Percentiles rank a stretch among this genome's conserved stretches.
Evolutionary conservation across 2,329 filamentous ascomycete species (phyloP).

Genomic region (Herpotrichia juniperi): DNA sequence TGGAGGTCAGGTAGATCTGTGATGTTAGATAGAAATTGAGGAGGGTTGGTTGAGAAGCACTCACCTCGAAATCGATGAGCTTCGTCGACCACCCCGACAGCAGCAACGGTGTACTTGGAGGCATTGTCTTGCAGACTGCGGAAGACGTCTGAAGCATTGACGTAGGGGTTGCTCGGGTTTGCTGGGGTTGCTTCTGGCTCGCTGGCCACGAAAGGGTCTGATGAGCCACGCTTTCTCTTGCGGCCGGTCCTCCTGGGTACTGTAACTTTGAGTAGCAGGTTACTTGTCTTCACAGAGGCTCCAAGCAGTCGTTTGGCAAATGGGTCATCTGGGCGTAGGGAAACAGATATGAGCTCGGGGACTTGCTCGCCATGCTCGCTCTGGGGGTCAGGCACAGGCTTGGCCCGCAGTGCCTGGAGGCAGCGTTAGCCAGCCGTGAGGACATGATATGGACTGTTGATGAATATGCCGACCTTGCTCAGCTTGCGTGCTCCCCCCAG

Average conservation of each 20-base stretch:
- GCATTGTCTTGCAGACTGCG: constrained; percentile 74
- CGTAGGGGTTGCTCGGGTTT: constrained; percentile 9
- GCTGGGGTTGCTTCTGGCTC: constrained; percentile 10
- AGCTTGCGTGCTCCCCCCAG: constrained; percentile 64
- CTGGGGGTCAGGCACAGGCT: constrained; percentile 23
- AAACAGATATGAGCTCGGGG: constrained; percentile 67
- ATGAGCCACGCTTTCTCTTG: constrained; percentile 80
- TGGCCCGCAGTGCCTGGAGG: constrained; percentile 33
- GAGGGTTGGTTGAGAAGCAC: constrained; percentile 11
- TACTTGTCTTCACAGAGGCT: constrained; percentile 75
- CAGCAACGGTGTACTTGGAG: constrained; percentile 69
- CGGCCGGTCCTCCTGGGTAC: constrained; percentile 86
- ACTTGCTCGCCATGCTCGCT: constrained; percentile 33
- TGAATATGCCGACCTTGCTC: constrained; percentile 51
- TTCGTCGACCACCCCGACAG: constrained; percentile 74
- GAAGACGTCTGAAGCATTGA: constrained; percentile 54
- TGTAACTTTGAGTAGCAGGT: constrained; percentile 83
- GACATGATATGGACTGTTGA: constrained; percentile 4
- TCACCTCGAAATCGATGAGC: constrained; percentile 84
- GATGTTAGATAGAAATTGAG: constrained; percentile 24
- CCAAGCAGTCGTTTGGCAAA: constrained; percentile 80
- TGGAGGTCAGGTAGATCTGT: constrained; percentile 82
- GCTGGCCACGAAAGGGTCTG: constrained; percentile 63
- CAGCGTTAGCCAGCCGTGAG: constrained; percentile 12
- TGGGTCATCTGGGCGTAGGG: constrained; percentile 79